Evolutionary conservation across 768 basidiomycete genomes (phyloP).

Genomic region (Daedalea quercina): DNA sequence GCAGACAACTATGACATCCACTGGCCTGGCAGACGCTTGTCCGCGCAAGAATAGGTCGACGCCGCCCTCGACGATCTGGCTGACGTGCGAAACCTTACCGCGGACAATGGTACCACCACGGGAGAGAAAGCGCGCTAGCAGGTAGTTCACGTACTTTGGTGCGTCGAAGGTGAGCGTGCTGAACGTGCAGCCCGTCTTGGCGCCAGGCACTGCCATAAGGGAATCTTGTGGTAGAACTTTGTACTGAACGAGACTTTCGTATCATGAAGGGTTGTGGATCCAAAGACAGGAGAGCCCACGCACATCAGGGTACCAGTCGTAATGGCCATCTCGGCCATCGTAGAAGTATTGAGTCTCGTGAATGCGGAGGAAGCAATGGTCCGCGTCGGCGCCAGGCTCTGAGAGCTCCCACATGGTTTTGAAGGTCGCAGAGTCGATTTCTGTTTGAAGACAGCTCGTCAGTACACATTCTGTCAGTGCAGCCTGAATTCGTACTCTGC

Average conservation of each 20-base stretch:
- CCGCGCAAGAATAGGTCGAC: constrained; percentile 15
- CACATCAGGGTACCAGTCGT: constrained; percentile 29
- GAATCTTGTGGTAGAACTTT: constrained; percentile 33
- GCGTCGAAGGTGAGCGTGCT: constrained; percentile 66
- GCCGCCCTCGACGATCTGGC: constrained; percentile 62
- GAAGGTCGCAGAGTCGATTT: constrained; percentile 68
- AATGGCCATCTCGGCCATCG: constrained; percentile 28
- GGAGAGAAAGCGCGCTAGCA: constrained; percentile 49
- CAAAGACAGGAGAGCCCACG: too few relatives aligned
- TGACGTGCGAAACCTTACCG: constrained; percentile 57
- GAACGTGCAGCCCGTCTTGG: constrained; percentile 50
- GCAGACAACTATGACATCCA: constrained; percentile 61
- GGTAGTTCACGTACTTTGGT: constrained; percentile 55
- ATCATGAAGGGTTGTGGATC: too few relatives aligned
- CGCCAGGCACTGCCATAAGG: constrained; percentile 28
- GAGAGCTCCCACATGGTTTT: constrained; percentile 72
- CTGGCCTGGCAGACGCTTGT: constrained; percentile 4
- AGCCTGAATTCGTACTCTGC: constrained; percentile 36
- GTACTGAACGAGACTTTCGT: constrained; percentile 33
- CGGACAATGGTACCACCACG: constrained; percentile 56
- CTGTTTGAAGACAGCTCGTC: constrained; percentile 31
- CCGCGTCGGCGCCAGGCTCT: constrained; percentile 43
- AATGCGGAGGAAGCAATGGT: constrained; percentile 59
- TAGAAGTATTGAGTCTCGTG: constrained; percentile 55
- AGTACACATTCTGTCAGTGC: background rate